Base-by-base conservation (phyloP, 1,284 basidiomycete genomes). In the Apiotrichum laibachii region DNA sequence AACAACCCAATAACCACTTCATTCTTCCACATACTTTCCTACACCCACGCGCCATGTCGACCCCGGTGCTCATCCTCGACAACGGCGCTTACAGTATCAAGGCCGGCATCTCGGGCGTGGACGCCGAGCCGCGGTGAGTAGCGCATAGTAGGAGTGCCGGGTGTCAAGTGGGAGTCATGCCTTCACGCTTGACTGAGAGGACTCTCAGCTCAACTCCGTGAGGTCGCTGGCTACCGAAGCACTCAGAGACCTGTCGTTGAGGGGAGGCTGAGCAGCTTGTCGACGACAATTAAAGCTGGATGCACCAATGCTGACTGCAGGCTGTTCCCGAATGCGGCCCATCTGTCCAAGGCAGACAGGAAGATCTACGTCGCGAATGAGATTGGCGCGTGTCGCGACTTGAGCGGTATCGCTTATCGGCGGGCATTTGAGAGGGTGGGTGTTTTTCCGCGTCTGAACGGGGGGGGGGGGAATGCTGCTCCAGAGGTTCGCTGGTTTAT, bases 21-120 rank as follows among this genome's bases (percentile, higher is more conserved):
- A 31, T 31, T 7, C 26, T 31, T 31, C 26, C 26, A 31, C 26
- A 31, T 31, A 31, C 26, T 31, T 31, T 31, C 43, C 43, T 31
- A 31, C 26, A 31, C 26, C 3, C 26, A 7, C 26, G 26, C 37
- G 37, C 11, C 22, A 61, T 61, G 60, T n/a, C 52, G 43, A 53
- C 61, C 8, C 74, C 81, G 4, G 81, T 85, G 18, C 79, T 92
- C 59, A 81, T 93, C 11, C 81, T 93, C 46, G 92, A 94, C 72
- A 95, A 94, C 76, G 92, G 92, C 46, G 92, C 85, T 12, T 85
- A 83, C 55, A 84, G 84, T 3, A 86, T 94, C 76, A 95, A 94
- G 72, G 83, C 84, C 12, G 88, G 89, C n/a, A 72, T 84, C 18
- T 77, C 81, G 18, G 70, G 71, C 5, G 56, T 71, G 6, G 73